Base-by-base conservation (phyloP, 2,329 filamentous ascomycete species). In the Xylariaceae sp. region DNA sequence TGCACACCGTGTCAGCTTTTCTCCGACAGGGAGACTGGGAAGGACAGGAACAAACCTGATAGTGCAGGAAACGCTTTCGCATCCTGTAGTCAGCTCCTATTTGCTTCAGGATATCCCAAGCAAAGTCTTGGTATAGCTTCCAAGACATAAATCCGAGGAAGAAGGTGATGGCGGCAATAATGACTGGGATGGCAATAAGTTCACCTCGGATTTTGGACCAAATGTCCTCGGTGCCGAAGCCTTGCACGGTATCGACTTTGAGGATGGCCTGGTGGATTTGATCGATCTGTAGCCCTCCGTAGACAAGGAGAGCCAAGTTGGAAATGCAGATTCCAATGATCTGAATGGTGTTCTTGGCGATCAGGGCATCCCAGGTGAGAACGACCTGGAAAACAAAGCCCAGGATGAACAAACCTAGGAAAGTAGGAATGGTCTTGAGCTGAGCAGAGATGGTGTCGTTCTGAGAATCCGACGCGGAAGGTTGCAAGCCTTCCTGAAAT, bases 21-120 rank as follows among this genome's bases (percentile, higher is more conserved):
- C 12, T 39, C 6, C 3, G 10, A 12, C 11, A 6, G n/a, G 16
- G 22, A 37, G 16, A 33, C 14, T 8, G 22, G 32, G 3, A 14
- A 21, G 5, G 1, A 33, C 22, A 17, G 42, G 37, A 12, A 60
- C 74, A 42, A 73, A 95, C 90, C 83, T 98, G 93, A 66, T 95
- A 98, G 51, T 92, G 88, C 49, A 98, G 78, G 72, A 95, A 98
- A 54, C 93, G 84, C 70, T 91, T 85, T 78, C 96, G 97, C 85
- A 98, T 89, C 60, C 90, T 83, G 64, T 96, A 80, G 72, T 98
- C 93, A 41, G 93, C 93, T 63, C 91, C 95, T 64, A 98, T 98
- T 67, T 95, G 91, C 75, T 98, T 98, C 70, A 98, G 90, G 62
- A 98, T 98, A 47, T 93, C 93, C 93, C 93, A 98, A 10, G 93